These are phyloP conservation scores for Corinectria fuckeliana DNA, from an alignment of 2,329 filamentous ascomycete species.

Conservation along the genomic window DNA sequence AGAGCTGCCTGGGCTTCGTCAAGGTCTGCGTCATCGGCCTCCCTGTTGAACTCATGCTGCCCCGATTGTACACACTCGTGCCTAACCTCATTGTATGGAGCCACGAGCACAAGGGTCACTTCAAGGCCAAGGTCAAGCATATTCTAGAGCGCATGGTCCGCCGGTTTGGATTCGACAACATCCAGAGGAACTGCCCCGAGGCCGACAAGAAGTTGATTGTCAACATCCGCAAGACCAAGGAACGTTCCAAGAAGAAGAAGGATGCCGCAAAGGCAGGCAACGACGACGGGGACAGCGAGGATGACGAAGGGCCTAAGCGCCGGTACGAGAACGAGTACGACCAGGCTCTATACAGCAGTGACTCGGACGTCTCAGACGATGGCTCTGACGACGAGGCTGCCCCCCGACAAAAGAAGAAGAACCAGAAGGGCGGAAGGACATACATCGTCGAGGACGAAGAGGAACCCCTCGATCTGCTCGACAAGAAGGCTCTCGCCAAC, in stretches of 20 bases:
- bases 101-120: slow-evolving; percentile 97
- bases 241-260: slow-evolving; percentile 90
- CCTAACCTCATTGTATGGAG: slow-evolving; percentile 95
- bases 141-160: slow-evolving; percentile 94
- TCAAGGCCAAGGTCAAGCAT: slow-evolving; percentile 97
- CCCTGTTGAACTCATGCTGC: slow-evolving; percentile 78
- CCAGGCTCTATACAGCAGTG: slow-evolving; percentile 90
- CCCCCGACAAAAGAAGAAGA: slow-evolving; percentile 52
- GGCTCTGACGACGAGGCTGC: slow-evolving; percentile 66
- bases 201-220: slow-evolving; percentile 86
- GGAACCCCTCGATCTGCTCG: slow-evolving; percentile 92
- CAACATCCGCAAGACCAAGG: slow-evolving; percentile 95
- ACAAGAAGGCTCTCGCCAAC: slow-evolving; percentile 85
- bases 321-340: slow-evolving; percentile 94
- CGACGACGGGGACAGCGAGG: slow-evolving; percentile 63
- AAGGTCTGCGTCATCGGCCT: slow-evolving; percentile 93
- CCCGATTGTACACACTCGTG: slow-evolving; percentile 77
- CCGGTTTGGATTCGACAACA: slow-evolving; percentile 81
- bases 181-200: slow-evolving; percentile 84
- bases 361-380: slow-evolving; percentile 58
- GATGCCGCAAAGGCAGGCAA: slow-evolving; percentile 66
- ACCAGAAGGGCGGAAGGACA: slow-evolving; percentile 68
- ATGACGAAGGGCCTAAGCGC: slow-evolving; percentile 55
- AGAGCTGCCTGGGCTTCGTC: slow-evolving; percentile 92
- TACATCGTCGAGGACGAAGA: slow-evolving; percentile 96